Conservation (phyloP, 2,329 filamentous ascomycete genomes). For the Anthostomella pinea region DNA sequence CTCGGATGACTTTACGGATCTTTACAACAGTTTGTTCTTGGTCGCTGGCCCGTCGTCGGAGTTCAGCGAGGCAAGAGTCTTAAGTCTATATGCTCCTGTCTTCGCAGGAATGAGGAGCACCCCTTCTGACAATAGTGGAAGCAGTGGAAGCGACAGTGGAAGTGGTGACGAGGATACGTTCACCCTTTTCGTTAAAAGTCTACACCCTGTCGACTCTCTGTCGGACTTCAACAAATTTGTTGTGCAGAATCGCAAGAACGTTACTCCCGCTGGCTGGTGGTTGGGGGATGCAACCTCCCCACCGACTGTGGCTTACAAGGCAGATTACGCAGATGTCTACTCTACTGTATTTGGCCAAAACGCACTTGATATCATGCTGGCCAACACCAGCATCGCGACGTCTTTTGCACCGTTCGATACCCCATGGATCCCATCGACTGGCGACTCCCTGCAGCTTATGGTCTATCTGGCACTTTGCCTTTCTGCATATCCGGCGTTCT, state of each 20-base stretch:
- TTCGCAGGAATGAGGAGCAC: conserved; percentile 26
- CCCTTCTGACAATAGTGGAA: no score
- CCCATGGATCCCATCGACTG: conserved; percentile 66
- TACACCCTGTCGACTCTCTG: conserved; percentile 60
- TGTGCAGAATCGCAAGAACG: conserved; percentile 57
- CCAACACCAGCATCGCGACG: conserved; percentile 66
- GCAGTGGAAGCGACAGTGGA: no score
- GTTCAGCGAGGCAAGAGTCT: conserved; percentile 32
- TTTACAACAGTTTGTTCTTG: conserved; percentile 35
- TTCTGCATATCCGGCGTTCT: conserved; percentile 78
- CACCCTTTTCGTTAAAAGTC: conserved; percentile 30
- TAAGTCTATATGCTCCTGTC: conserved; percentile 40
- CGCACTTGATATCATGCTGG: conserved; percentile 61
- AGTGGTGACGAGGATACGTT: conserved; percentile 8
- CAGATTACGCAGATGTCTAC: conserved; percentile 54
- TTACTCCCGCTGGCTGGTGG: conserved; percentile 79
- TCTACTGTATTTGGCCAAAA: conserved; percentile 64
- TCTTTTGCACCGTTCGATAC: conserved; percentile 73
- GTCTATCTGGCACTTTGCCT: conserved; percentile 80
- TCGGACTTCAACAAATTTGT: conserved; percentile 68
- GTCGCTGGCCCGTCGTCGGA: conserved; percentile 44
- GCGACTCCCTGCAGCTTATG: conserved; percentile 73
- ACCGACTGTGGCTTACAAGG: conserved; percentile 70
- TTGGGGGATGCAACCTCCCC: conserved; percentile 58
- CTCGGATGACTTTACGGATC: conserved; percentile 33